phyloP scores from a whole-genome alignment of 208 protist species.

The Trypanosoma theileri region DNA sequence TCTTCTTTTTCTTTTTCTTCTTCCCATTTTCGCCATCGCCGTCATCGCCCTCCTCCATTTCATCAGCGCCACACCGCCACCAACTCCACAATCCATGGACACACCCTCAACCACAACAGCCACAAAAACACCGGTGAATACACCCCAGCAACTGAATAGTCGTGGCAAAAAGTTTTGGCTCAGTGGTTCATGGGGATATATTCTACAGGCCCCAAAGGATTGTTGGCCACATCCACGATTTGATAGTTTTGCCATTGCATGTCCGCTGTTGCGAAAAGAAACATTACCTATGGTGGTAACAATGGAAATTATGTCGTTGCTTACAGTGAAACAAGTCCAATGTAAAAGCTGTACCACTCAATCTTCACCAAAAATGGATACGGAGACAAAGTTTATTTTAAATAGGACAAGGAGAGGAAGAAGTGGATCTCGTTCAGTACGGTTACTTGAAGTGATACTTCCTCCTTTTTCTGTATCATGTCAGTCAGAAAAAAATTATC shows the following conservation, averaged over 20 bases:
- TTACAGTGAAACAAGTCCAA: neutral
- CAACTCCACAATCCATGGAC: no score
- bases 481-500: neutral
- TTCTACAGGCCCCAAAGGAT: conserved; percentile 1
- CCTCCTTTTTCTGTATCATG: conserved; percentile 6
- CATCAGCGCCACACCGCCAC: no score
- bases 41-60: no score
- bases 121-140: no score
- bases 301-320: conserved; percentile 16
- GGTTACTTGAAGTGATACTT: conserved; percentile 11
- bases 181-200: conserved; percentile 18
- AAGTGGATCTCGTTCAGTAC: neutral
- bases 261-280: neutral
- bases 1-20: no score
- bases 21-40: no score
- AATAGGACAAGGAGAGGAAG: neutral
- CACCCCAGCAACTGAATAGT: no score
- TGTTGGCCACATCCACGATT: conserved; percentile 18
- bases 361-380: neutral
- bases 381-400: neutral
- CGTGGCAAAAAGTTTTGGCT: conserved; percentile 11
- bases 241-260: conserved; percentile 18
- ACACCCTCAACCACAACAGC: no score
- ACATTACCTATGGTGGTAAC: neutral
- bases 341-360: conserved; percentile 2